Conservation (phyloP, 75 land plant species). For the Larix kaempferi region DNA sequence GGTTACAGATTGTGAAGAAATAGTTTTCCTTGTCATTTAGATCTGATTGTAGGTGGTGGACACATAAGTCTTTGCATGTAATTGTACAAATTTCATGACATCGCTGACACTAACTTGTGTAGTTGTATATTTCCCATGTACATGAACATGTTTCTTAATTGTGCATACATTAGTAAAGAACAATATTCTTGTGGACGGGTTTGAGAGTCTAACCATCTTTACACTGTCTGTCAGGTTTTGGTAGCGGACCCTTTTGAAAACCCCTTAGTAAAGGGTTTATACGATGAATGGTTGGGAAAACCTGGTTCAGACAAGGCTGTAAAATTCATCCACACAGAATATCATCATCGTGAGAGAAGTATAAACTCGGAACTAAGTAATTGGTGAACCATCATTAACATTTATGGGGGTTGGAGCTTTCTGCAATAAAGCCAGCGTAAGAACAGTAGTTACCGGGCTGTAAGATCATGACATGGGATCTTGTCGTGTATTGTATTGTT, state of each 20-base stretch:
- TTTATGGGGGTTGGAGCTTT: too few relatives aligned
- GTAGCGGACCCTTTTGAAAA: constrained; percentile 78
- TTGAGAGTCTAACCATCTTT: background rate
- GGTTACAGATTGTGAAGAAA: too few relatives aligned
- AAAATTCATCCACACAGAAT: constrained; percentile 64
- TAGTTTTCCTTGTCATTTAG: too few relatives aligned
- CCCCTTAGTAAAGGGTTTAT: constrained; percentile 59
- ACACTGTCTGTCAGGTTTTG: constrained; percentile 36
- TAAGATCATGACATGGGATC: too few relatives aligned
- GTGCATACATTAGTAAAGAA: background rate
- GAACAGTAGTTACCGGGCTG: too few relatives aligned
- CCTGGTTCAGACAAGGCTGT: constrained; percentile 81
- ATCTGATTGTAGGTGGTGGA: background rate
- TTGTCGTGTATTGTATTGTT: too few relatives aligned
- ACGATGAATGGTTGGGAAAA: constrained; percentile 77
- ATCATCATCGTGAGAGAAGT: constrained; percentile 78
- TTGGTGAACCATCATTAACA: constrained; percentile 54
- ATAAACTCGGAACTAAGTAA: constrained; percentile 65
- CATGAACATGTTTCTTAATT: background rate
- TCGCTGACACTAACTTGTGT: background rate
- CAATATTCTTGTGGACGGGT: background rate
- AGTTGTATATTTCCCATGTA: background rate
- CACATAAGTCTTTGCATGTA: background rate
- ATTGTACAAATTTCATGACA: background rate
- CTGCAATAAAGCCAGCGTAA: too few relatives aligned